phyloP scores from a whole-genome alignment of 1,284 basidiomycete species.

The Pyrrhoderma noxium region DNA sequence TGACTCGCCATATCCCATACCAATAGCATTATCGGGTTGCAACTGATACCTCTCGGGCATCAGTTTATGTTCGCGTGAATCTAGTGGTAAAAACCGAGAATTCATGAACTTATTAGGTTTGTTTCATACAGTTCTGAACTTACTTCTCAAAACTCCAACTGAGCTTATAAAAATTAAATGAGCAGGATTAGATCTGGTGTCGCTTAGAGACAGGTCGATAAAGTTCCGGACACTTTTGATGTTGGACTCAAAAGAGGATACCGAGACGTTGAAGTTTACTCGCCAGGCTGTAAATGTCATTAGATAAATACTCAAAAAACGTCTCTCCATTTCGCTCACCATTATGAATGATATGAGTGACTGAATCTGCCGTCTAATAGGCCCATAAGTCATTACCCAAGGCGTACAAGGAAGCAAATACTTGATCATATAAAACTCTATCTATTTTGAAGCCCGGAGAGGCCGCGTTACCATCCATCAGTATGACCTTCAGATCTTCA shows the following conservation, averaged over 20 bases:
- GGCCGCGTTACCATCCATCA: conserved; percentile 24
- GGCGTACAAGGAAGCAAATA: not conserved
- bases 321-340: conserved; percentile 20
- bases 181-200: conserved; percentile 19
- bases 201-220: conserved; percentile 33
- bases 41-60: no score
- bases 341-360: conserved; percentile 30
- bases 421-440: not conserved
- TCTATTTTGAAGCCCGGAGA: conserved; percentile 6
- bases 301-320: not conserved
- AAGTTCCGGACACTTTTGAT: conserved; percentile 33
- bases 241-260: conserved; percentile 30
- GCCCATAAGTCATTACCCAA: not conserved
- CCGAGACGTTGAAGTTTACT: conserved; percentile 34
- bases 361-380: conserved; percentile 18
- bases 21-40: not conserved
- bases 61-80: no score
- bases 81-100: no score
- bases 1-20: conserved; percentile 49
- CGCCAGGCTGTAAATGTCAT: conserved; percentile 31
- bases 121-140: conserved; percentile 17
- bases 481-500: conserved; percentile 19
- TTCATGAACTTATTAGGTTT: no score
- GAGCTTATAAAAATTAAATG: conserved; percentile 21
- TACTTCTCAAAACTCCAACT: conserved; percentile 12